These are phyloP conservation scores for Penicillium lagena DNA, from an alignment of 495 filamentous ascomycete genomes.

Conservation along the genomic window DNA sequence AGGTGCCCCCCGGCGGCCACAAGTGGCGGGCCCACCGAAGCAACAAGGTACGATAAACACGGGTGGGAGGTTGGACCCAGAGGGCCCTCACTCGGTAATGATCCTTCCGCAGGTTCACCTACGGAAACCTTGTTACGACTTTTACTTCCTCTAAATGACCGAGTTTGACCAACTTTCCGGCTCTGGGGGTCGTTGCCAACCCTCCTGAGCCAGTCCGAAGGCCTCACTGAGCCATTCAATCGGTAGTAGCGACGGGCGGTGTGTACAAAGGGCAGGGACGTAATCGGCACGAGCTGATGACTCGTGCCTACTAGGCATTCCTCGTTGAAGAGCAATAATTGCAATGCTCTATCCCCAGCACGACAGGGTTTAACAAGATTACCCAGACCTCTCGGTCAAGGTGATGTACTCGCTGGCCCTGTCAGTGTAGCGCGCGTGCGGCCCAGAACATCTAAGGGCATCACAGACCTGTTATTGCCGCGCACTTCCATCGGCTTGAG, in stretches of 20 bases:
- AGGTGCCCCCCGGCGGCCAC: too few relatives aligned
- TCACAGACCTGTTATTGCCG: too few relatives aligned
- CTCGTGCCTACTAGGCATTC: too few relatives aligned
- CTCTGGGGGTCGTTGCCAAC: constrained; percentile 28
- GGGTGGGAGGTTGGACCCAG: constrained; percentile 16
- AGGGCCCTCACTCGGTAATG: constrained; percentile 42
- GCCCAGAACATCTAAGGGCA: too few relatives aligned
- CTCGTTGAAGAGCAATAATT: too few relatives aligned
- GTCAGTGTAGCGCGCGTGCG: background rate
- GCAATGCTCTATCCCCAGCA: too few relatives aligned
- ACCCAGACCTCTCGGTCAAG: constrained; percentile 14
- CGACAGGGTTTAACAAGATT: too few relatives aligned
- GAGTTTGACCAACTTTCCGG: constrained; percentile 66
- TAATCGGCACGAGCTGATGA: too few relatives aligned
- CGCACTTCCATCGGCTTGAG: too few relatives aligned
- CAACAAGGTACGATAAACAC: too few relatives aligned
- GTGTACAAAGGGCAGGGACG: constrained; percentile 27
- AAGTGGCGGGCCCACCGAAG: too few relatives aligned
- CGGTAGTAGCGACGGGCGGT: constrained; percentile 67
- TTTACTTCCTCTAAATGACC: constrained; percentile 71
- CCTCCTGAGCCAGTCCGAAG: constrained; percentile 53
- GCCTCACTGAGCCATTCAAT: constrained; percentile 69
- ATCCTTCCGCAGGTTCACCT: constrained; percentile 65
- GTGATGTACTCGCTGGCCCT: constrained; percentile 45
- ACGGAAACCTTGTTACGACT: constrained; percentile 67